Evolutionary conservation across 371 early-diverging fungal genomes (phyloP), one percentile per base, ranked within the genome.

Genomic region (Mortierella sp.): DNA sequence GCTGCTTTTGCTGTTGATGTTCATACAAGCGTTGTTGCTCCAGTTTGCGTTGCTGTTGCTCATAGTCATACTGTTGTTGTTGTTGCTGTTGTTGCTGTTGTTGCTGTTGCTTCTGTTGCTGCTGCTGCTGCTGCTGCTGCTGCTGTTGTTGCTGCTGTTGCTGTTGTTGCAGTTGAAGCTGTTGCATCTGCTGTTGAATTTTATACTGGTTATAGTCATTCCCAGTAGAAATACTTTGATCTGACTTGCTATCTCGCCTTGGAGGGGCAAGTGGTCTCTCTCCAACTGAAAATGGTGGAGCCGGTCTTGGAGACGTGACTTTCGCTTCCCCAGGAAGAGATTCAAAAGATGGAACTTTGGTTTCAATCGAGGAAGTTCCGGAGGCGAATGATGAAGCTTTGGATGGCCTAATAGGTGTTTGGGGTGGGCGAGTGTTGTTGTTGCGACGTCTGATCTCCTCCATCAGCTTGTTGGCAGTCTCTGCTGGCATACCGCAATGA

Each of bases 401-500:
- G 28, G 70, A 51, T 20, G 72, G 80, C 62, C 75, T 86, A 16
- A 58, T 18, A 28, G 68, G 52, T 4, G 76, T 58, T 24, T 28
- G 61, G 35, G 66, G 63, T 11, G 47, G 49, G 59, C 75, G 78
- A 9, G 35, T 37, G 28, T 45, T 73, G 18, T 74, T 65, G 64
- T 79, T 83, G 16, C 84, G 83, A 40, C 84, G 81, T 40, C 80
- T 77, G 28, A 85, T 75, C 66, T 92, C 94, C 35, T 86, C 88
- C 70, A 94, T 73, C 87, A 95, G 88, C 63, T 93, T 92, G 75
- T 90, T 92, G 6, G 96, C 95, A 68, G 93, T 87, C 57, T 93
- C 92, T 81, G 93, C 89, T 12, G 92, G 88, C 64, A 98, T 85
- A 6, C 98, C 97, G 77, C 99, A 99, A 59, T 94, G 92, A 72